Percentiles rank a stretch among this genome's conserved stretches.
phyloP scores from a whole-genome alignment of 441 rosid genomes.

The Populus hybrid region DNA sequence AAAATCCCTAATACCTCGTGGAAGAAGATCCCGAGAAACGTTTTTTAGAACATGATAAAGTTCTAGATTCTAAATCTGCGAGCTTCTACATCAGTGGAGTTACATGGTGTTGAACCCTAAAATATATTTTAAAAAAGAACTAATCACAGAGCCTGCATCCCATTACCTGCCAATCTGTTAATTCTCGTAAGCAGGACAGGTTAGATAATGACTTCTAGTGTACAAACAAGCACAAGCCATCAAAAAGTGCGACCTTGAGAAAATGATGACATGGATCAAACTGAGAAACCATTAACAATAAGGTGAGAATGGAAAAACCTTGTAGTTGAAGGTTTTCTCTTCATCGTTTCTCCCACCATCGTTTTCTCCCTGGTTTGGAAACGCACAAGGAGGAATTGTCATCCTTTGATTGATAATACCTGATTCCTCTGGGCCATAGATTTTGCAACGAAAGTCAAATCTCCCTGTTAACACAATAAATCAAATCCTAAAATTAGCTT shows the following conservation, averaged over 20 bases:
- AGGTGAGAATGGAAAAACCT: constrained; percentile 15
- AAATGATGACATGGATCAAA: not conserved
- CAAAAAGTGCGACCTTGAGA: constrained; percentile 14
- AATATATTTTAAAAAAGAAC: constrained; percentile 8
- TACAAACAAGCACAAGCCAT: constrained; percentile 31
- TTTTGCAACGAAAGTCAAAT: constrained; percentile 32
- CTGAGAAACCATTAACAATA: not conserved
- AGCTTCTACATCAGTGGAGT: constrained; percentile 32
- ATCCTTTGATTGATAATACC: constrained; percentile 21
- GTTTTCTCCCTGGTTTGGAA: constrained; percentile 19
- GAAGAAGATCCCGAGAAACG: constrained; percentile 19
- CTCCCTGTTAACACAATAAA: constrained; percentile 33
- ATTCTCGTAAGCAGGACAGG: constrained; percentile 23
- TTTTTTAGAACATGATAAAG: constrained; percentile 22
- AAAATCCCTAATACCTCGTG: constrained; percentile 28
- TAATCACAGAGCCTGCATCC: constrained; percentile 20
- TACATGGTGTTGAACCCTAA: constrained; percentile 33
- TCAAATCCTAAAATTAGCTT: constrained; percentile 12
- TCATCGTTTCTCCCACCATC: constrained; percentile 21
- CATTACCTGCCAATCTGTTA: constrained; percentile 8
- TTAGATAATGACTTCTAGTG: constrained; percentile 18
- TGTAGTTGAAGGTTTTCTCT: constrained; percentile 17
- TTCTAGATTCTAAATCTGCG: constrained; percentile 32
- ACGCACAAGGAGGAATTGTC: constrained; percentile 28
- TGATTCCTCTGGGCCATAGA: constrained; percentile 22